phyloP scores from a whole-genome alignment of 257 asterid species.

The Handroanthus guayacan region DNA sequence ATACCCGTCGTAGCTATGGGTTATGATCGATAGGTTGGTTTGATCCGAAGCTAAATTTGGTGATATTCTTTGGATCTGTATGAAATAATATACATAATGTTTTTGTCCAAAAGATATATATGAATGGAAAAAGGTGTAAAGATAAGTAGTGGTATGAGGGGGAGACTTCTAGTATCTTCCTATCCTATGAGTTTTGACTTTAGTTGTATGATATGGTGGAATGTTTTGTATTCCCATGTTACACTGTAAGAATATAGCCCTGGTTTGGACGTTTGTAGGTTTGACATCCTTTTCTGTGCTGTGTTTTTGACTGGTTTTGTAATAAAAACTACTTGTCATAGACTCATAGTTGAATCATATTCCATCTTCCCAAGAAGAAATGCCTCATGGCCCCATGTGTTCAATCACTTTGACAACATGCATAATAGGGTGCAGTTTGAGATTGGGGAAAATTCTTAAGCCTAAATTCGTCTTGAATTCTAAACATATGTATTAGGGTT shows the following conservation, averaged over 20 bases:
- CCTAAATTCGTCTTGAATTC: too few relatives aligned
- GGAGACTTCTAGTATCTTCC: conserved; percentile 47
- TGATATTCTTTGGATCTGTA: conserved; percentile 52
- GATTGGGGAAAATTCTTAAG: too few relatives aligned
- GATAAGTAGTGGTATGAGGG: conserved; percentile 52
- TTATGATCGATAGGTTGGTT: conserved; percentile 53
- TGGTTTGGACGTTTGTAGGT: conserved; percentile 43
- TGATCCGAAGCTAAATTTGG: conserved; percentile 12
- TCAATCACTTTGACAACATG: too few relatives aligned
- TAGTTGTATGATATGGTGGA: conserved; percentile 56
- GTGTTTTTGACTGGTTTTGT: conserved; percentile 51
- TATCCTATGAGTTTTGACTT: conserved; percentile 56
- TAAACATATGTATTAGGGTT: too few relatives aligned
- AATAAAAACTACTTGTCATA: conserved; percentile 36
- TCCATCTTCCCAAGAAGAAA: background rate
- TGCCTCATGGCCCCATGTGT: too few relatives aligned
- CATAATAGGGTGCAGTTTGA: too few relatives aligned
- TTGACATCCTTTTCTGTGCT: conserved; percentile 43
- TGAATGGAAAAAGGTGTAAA: conserved; percentile 45
- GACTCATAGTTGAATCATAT: conserved; percentile 21
- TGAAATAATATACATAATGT: conserved; percentile 50
- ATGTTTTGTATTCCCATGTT: conserved; percentile 46
- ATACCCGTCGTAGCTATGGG: conserved; percentile 92
- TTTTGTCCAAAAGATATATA: conserved; percentile 42
- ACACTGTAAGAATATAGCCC: conserved; percentile 41